Conservation (phyloP, 495 filamentous ascomycete species). For the Halenospora varia region DNA sequence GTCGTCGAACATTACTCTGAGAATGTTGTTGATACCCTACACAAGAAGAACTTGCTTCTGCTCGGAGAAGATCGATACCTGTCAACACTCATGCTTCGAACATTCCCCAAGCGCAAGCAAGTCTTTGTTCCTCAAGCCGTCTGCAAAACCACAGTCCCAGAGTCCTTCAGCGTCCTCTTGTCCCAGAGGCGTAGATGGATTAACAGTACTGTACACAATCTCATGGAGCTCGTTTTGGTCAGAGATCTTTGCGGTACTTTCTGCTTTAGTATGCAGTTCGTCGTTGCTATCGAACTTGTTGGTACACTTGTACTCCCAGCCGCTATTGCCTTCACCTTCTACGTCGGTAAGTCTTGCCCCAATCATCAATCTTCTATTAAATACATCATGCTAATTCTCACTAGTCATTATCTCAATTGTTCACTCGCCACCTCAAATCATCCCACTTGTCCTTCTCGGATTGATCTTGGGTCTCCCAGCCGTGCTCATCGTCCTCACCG, state of each 20-base stretch:
- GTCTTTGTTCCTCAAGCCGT: slow-evolving; percentile 98
- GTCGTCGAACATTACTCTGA: slow-evolving; percentile 99
- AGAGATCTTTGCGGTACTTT: slow-evolving; percentile 97
- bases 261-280: slow-evolving; percentile 99
- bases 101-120: slow-evolving; percentile 98
- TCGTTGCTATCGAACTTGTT: slow-evolving; percentile 92
- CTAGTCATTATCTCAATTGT: slow-evolving; percentile 86
- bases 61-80: slow-evolving; percentile 97
- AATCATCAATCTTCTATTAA: slow-evolving; percentile 1
- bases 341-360: slow-evolving; percentile 66
- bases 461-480: slow-evolving; percentile 93
- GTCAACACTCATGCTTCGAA: slow-evolving; percentile 95
- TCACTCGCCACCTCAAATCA: slow-evolving; percentile 76
- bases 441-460: slow-evolving; percentile 85
- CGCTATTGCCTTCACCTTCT: slow-evolving; percentile 94
- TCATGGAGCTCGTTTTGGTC: slow-evolving; percentile 95
- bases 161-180: slow-evolving; percentile 85
- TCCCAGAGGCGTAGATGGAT: slow-evolving; percentile 98
- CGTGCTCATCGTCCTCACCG: slow-evolving; percentile 89
- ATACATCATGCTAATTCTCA: slow-evolving; percentile 19
- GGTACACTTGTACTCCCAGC: slow-evolving; percentile 93
- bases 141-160: slow-evolving; percentile 96
- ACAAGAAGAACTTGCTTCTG: slow-evolving; percentile 96
- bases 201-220: slow-evolving; percentile 98
- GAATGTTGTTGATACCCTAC: slow-evolving; percentile 97